Evolutionary conservation across 768 basidiomycete species (phyloP).

Genomic region (Kwoniella sp.): DNA sequence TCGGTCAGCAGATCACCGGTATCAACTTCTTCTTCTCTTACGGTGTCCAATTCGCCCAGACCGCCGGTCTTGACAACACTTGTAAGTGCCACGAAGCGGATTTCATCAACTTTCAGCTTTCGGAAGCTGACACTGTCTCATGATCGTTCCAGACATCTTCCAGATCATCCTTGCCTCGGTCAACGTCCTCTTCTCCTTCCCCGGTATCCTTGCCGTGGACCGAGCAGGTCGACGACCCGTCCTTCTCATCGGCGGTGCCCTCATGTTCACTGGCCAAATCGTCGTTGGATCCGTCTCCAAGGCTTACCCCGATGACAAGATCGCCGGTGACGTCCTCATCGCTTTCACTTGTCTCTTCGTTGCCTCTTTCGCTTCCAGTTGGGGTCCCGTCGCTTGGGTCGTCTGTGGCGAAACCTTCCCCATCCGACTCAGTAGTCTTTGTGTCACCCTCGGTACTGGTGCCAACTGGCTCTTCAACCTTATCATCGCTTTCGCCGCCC

Average conservation of each 20-base stretch:
- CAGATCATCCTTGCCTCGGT: constrained; percentile 62
- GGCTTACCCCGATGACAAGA: constrained; percentile 43
- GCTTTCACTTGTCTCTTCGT: constrained; percentile 57
- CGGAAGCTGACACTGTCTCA: too few relatives aligned
- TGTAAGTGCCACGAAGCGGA: constrained; percentile 50
- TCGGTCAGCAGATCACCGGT: constrained; percentile 75
- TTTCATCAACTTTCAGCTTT: constrained; percentile 10
- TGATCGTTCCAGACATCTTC: constrained; percentile 65
- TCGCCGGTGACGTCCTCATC: constrained; percentile 55
- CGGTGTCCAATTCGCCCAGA: constrained; percentile 52
- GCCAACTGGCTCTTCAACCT: constrained; percentile 55
- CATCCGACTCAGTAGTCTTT: constrained; percentile 51
- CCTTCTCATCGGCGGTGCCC: constrained; percentile 72
- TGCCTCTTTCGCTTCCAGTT: constrained; percentile 52
- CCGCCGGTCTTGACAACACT: constrained; percentile 54
- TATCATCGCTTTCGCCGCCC: constrained; percentile 56
- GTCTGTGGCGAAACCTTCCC: constrained; percentile 57
- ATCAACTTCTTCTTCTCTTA: constrained; percentile 49
- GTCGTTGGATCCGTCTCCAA: constrained; percentile 59
- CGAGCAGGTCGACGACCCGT: constrained; percentile 76
- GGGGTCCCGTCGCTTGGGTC: constrained; percentile 56
- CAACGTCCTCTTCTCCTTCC: constrained; percentile 68
- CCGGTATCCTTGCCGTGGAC: constrained; percentile 78
- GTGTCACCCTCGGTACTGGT: constrained; percentile 56
- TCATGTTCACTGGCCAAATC: constrained; percentile 82